A percentile compares a stretch with the other conserved stretches of the same genome.
These are phyloP conservation scores for Zygoascus meyerae DNA, from an alignment of 1,139 yeast genomes.

Conservation along the genomic window DNA sequence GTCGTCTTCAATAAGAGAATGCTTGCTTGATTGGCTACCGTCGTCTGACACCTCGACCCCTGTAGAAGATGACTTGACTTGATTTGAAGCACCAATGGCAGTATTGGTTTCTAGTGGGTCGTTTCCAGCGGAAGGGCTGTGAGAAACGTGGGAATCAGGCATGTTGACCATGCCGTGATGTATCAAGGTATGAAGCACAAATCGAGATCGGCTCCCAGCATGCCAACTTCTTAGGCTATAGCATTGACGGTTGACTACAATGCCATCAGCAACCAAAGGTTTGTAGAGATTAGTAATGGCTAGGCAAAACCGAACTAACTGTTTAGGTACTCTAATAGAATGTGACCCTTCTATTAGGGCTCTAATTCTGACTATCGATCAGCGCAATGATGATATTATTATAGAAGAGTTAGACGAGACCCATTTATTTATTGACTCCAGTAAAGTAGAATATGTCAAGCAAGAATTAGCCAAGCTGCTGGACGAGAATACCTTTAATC, in stretches of 20 bases:
- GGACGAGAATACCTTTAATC: slow-evolving; percentile 79
- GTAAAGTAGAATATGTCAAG: slow-evolving; percentile 69
- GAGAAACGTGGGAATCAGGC: too few relatives aligned
- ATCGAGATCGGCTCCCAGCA: neutral
- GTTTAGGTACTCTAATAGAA: slow-evolving; percentile 13
- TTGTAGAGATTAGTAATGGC: neutral
- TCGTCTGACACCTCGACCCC: too few relatives aligned
- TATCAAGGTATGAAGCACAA: too few relatives aligned
- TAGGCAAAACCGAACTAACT: neutral
- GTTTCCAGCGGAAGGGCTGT: too few relatives aligned
- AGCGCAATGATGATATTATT: slow-evolving; percentile 65
- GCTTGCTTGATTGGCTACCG: too few relatives aligned
- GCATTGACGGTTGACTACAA: slow-evolving; percentile 3
- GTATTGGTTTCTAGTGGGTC: too few relatives aligned
- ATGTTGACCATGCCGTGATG: too few relatives aligned
- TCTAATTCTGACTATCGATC: slow-evolving; percentile 71
- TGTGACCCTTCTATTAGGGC: slow-evolving; percentile 93
- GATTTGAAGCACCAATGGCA: too few relatives aligned
- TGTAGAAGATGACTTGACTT: too few relatives aligned
- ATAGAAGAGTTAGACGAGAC: slow-evolving; percentile 86
- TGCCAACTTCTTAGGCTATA: slow-evolving; percentile 1
- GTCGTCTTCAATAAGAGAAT: too few relatives aligned
- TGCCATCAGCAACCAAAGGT: slow-evolving; percentile 31
- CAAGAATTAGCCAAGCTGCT: slow-evolving; percentile 66
- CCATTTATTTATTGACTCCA: slow-evolving; percentile 73